phyloP scores from a whole-genome alignment of 164 flowering plant species.

The Cinnamomum micranthum region DNA sequence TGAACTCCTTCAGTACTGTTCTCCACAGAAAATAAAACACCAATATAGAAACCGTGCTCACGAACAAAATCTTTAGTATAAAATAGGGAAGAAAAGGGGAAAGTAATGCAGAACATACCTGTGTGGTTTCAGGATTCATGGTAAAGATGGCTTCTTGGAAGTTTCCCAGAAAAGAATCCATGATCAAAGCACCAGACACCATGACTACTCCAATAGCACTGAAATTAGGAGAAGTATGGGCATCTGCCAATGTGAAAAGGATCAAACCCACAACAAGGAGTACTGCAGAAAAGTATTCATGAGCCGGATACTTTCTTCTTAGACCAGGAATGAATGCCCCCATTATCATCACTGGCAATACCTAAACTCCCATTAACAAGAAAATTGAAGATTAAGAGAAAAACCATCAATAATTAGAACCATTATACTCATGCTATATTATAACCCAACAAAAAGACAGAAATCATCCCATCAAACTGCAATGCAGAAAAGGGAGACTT shows the following conservation, averaged over 20 bases:
- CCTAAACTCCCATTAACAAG: conserved; percentile 29
- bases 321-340: conserved; percentile 80
- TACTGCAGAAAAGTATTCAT: conserved; percentile 61
- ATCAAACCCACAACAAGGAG: conserved; percentile 67
- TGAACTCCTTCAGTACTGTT: no score
- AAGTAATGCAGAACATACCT: conserved; percentile 37
- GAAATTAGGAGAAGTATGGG: conserved; percentile 69
- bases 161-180: conserved; percentile 86
- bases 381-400: no score
- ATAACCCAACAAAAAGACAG: neutral
- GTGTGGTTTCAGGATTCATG: conserved; percentile 82
- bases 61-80: no score
- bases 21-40: no score
- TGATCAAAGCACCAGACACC: conserved; percentile 70
- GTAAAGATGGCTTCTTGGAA: conserved; percentile 89
- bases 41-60: no score
- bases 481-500: neutral
- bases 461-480: neutral
- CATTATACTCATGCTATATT: neutral
- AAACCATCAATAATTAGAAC: neutral
- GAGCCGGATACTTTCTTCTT: conserved; percentile 59
- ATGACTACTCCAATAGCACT: conserved; percentile 64
- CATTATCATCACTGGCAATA: conserved; percentile 81
- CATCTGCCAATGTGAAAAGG: conserved; percentile 75
- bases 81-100: no score